Evolutionary conservation across 352 stramenopile species (phyloP), one percentile per base, ranked within the genome.

Genomic region (Phytophthora citrophthora): DNA sequence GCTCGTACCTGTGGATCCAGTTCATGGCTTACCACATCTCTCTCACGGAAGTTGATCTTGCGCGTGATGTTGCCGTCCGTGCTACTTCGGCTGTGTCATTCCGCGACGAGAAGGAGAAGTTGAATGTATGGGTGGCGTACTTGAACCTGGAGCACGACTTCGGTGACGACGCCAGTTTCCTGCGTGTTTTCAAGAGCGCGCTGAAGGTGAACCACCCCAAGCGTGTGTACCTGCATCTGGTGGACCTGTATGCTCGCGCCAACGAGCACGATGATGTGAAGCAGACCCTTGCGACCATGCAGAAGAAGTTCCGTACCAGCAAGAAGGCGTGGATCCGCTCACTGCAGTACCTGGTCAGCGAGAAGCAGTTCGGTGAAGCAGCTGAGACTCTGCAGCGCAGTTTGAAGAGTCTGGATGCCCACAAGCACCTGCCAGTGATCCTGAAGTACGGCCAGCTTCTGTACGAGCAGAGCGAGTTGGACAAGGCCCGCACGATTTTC

Each of bases 11-110:
- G 61, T 99, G 96, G 96, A 99, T 99, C 67, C 91, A 97, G 68
- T 99, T 98, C 83, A 99, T 99, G 96, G 96, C 96, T 13, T 99
- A 98, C 80, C 90, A 99, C 74, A 79, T 99, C 31, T 97, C 93
- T 36, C 76, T 98, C 18, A 98, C 94, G 32, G 94, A 99, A 63
- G 86, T 98, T 48, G 88, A 91, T 8, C 76, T 96, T 43, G 96
- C 95, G 27, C 89, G 96, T 9, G 93, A 96, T 68, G 95, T 99
- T 48, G 96, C 95, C 0, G 77, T 94, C 40, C 88, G 94, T 43
- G 96, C 96, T 7, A 97, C 97, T 29, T 93, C 97, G 23, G 89
- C 92, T 32, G 96, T 99, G 36, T 96, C 97, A 60, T 98, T 98
- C 76, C 89, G 94, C 36, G 83, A 98, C 56, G 96, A 98, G 68